Conservation (phyloP, 495 filamentous ascomycete species). For the Neurospora discreta region DNA sequence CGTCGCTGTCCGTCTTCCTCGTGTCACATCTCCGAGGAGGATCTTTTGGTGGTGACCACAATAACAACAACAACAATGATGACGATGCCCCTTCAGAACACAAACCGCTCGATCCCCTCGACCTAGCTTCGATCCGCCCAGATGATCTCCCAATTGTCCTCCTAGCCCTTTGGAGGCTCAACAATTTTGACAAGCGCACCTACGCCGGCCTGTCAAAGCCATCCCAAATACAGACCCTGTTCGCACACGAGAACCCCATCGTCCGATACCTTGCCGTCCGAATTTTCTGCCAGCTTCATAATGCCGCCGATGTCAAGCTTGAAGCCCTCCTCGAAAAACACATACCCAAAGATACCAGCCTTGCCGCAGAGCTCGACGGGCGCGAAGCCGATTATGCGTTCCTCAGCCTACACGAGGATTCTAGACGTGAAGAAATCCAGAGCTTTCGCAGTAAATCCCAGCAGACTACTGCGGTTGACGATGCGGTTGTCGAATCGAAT, state of each 20-base stretch:
- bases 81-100: neutral
- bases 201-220: slow-evolving; percentile 54
- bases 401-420: slow-evolving; percentile 69
- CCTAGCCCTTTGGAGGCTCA: slow-evolving; percentile 62
- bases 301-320: slow-evolving; percentile 67
- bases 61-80: neutral
- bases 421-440: slow-evolving; percentile 30
- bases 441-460: slow-evolving; percentile 30
- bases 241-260: slow-evolving; percentile 45
- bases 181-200: slow-evolving; percentile 56
- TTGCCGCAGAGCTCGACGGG: slow-evolving; percentile 66
- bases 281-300: slow-evolving; percentile 65
- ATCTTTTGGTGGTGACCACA: neutral
- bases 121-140: slow-evolving; percentile 13
- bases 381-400: slow-evolving; percentile 72
- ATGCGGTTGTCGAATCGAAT: neutral
- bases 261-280: slow-evolving; percentile 74
- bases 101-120: slow-evolving; percentile 6
- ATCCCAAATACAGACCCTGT: slow-evolving; percentile 53
- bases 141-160: slow-evolving; percentile 35
- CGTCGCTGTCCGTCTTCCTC: slow-evolving; percentile 51
- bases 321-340: slow-evolving; percentile 57
- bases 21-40: slow-evolving; percentile 16
- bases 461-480: slow-evolving; percentile 10
- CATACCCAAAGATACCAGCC: slow-evolving; percentile 43